Percentiles rank a stretch among this genome's conserved stretches.
Evolutionary conservation across 2,329 filamentous ascomycete species (phyloP).

Genomic region (Clarireedia hainanense): DNA sequence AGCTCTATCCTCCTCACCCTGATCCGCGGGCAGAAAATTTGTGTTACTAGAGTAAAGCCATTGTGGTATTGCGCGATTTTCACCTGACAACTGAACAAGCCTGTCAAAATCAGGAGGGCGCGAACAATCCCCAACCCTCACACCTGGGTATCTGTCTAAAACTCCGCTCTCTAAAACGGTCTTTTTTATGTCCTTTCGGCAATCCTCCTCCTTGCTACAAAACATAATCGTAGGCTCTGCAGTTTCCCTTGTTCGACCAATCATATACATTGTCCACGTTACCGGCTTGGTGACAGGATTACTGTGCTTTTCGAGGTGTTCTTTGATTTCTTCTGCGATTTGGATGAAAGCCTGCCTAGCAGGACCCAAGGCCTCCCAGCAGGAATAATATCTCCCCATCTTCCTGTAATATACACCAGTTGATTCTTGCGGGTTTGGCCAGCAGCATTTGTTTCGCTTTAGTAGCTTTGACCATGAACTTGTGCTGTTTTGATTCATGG

Average conservation of each 20-base stretch:
- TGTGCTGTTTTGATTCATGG: too few species aligned
- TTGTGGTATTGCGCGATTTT: not conserved
- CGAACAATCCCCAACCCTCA: slow-evolving; percentile 6
- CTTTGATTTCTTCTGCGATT: slow-evolving; percentile 12
- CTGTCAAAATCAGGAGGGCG: slow-evolving; percentile 8
- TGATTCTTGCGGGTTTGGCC: slow-evolving; percentile 5
- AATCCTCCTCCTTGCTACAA: not conserved
- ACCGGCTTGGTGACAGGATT: slow-evolving; percentile 7
- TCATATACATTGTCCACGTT: slow-evolving; percentile 12
- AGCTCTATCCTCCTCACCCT: too few species aligned
- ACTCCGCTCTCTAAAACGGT: slow-evolving; percentile 8
- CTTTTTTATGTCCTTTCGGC: slow-evolving; percentile 5
- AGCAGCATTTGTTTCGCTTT: not conserved
- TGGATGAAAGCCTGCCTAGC: slow-evolving; percentile 7
- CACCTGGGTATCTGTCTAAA: slow-evolving; percentile 7
- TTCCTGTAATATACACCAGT: slow-evolving; percentile 1
- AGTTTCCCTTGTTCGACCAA: slow-evolving; percentile 2
- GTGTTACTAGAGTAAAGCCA: too few species aligned
- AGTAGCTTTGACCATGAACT: too few species aligned
- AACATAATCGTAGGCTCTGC: slow-evolving; percentile 12
- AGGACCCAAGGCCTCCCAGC: slow-evolving; percentile 9
- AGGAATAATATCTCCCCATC: not conserved
- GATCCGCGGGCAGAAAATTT: too few species aligned
- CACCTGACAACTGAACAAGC: not conserved
- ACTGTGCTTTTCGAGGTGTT: slow-evolving; percentile 9